Percentiles rank a stretch among this genome's conserved stretches.
These are phyloP conservation scores for Senecio squalidus DNA, from an alignment of 140 eudicot genomes.

Conservation along the genomic window DNA sequence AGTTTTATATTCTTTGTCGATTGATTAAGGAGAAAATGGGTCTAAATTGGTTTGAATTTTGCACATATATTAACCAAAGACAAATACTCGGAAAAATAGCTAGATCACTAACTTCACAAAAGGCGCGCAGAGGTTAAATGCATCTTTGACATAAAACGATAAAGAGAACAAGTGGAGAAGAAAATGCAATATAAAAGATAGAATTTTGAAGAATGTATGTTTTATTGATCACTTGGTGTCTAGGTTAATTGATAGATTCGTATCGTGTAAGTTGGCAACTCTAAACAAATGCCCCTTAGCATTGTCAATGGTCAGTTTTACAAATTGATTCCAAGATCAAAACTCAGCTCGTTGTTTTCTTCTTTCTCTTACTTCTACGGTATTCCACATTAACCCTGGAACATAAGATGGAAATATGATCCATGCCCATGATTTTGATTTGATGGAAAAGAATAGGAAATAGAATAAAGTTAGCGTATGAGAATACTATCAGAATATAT, in stretches of 20 bases:
- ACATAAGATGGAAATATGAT: not conserved
- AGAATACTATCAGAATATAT: not conserved
- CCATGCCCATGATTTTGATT: constrained; percentile 22
- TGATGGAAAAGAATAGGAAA: constrained; percentile 3
- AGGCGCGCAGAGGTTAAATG: not conserved
- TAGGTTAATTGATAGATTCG: not conserved
- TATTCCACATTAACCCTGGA: not conserved
- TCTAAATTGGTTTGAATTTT: too few species aligned
- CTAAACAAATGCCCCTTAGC: not conserved
- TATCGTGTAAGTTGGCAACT: not conserved
- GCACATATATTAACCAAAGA: not conserved
- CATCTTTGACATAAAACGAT: not conserved
- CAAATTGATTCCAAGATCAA: not conserved
- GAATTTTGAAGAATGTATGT: not conserved
- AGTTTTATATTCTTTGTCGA: too few species aligned
- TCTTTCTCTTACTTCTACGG: not conserved
- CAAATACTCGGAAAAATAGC: not conserved
- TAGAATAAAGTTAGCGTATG: constrained; percentile 4
- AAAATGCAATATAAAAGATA: not conserved
- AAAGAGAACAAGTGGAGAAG: not conserved
- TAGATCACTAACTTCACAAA: not conserved
- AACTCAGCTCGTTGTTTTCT: not conserved
- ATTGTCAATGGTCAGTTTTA: not conserved
- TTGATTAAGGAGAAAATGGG: too few species aligned
- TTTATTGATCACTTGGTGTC: not conserved